These are phyloP conservation scores for Diaporthe amygdali DNA, from an alignment of 2,329 filamentous ascomycete species.

Conservation along the genomic window DNA sequence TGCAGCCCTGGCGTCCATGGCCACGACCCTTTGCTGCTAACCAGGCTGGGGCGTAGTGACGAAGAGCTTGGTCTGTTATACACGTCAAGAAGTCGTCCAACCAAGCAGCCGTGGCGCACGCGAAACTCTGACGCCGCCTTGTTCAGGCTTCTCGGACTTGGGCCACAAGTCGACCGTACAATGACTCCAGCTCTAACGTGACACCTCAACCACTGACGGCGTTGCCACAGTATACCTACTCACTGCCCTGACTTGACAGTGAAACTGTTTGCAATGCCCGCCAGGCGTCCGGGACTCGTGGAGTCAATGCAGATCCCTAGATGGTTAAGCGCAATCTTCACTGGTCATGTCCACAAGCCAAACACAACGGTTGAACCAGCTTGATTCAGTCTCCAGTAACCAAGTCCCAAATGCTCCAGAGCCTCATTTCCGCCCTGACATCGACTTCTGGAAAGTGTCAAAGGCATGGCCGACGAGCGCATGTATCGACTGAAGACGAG, in stretches of 20 bases:
- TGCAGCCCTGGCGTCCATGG: conserved; percentile 5
- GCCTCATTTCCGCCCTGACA: background rate
- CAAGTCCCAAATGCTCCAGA: background rate
- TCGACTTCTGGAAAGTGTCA: background rate
- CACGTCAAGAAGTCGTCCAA: background rate
- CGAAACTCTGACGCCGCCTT: background rate
- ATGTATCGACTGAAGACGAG: background rate
- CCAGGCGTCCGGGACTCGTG: conserved; percentile 5
- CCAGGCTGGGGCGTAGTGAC: conserved; percentile 3
- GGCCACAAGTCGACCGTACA: background rate
- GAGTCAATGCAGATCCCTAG: conserved; percentile 17
- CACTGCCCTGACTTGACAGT: conserved; percentile 1
- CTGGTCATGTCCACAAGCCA: background rate
- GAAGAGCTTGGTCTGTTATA: background rate
- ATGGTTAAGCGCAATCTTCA: background rate
- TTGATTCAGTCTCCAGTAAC: background rate
- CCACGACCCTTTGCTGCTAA: conserved; percentile 6
- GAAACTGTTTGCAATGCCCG: background rate
- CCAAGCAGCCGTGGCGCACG: background rate
- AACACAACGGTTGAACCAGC: conserved; percentile 2
- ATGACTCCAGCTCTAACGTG: background rate
- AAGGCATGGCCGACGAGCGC: background rate
- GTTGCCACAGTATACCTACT: background rate
- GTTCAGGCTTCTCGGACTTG: background rate
- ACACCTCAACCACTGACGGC: background rate